Base-by-base conservation (phyloP, 352 stramenopile species). In the Saprolegnia diclina region DNA sequence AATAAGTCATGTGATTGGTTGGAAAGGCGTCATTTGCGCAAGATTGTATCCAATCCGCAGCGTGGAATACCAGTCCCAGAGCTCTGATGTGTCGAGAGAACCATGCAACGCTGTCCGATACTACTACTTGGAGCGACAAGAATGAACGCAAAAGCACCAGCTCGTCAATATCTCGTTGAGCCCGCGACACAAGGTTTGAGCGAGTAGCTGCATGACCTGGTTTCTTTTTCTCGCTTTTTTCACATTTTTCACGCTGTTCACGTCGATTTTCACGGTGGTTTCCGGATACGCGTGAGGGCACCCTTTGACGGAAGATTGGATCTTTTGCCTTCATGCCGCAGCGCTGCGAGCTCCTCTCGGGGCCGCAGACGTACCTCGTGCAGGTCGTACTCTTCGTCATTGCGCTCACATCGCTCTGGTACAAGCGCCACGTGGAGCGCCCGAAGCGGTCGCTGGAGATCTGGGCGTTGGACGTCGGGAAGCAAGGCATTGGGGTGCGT, bases 371-470 rank as follows among this genome's bases (percentile, higher is more conserved):
- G 46, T 91, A 93, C 70, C 73, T 76, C 45, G 82, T 93, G 42
- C 85, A 93, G 72, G 56, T 82, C 54, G 71, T 91, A 53, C 73
- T 93, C 35, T 82, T 78, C 10, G 56, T 88, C 29, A 82, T 89
- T 44, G 83, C 83, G 40, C 73, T 91, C 35, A 78, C 64, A 29
- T 92, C 81, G 54, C 77, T 94, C 21, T 91, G 82, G 81, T 94
- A 91, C 80, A 94, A 94, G 75, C 82, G 83, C 35, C 83, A 91
- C 64, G 83, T 92, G 14, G 85, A 93, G 70, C 79, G 82, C 0
- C 85, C 85, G 10, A 76, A 77, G 44, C 77, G 83, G 21, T 82
- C 85, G 57, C 73, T 91, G 26, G 75, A 91, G 75, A 86, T 90
- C 67, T 94, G 83, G 83, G 44, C 75, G 32, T 81, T 92, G 81